A percentile compares a stretch with the other conserved stretches of the same genome.
Evolutionary conservation across 768 basidiomycete species (phyloP).

Genomic region (Dictyophora rubrovolvata): DNA sequence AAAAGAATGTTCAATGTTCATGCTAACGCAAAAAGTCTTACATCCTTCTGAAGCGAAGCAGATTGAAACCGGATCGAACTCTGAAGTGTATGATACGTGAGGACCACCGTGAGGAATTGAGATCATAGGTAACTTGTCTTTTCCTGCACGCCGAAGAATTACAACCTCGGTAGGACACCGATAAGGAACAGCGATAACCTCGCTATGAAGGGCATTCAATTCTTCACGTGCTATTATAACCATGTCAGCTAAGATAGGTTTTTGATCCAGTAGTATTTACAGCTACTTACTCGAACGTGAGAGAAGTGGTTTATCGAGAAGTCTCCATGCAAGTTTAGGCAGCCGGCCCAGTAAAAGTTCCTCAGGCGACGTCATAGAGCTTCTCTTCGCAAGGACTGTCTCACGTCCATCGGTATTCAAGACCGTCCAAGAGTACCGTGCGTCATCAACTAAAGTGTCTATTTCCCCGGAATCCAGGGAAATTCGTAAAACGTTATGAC

Average conservation of each 20-base stretch:
- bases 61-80: slow-evolving; percentile 33
- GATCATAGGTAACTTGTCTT: slow-evolving; percentile 26
- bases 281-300: slow-evolving; percentile 29
- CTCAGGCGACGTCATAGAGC: slow-evolving; percentile 35
- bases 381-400: slow-evolving; percentile 39
- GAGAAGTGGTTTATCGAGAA: slow-evolving; percentile 33
- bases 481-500: slow-evolving; percentile 39
- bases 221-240: slow-evolving; percentile 31
- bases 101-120: slow-evolving; percentile 56
- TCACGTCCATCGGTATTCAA: slow-evolving; percentile 36
- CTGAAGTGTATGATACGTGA: slow-evolving; percentile 37
- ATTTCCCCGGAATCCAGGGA: slow-evolving; percentile 31
- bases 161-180: slow-evolving; percentile 46
- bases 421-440: slow-evolving; percentile 42
- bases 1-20: neutral
- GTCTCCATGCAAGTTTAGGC: slow-evolving; percentile 13
- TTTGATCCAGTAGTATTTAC: neutral
- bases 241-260: neutral
- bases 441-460: slow-evolving; percentile 32
- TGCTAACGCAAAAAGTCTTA: slow-evolving; percentile 22
- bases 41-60: slow-evolving; percentile 53
- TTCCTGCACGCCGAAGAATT: neutral
- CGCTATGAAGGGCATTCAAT: slow-evolving; percentile 30
- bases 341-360: slow-evolving; percentile 41
- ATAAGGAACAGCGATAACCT: slow-evolving; percentile 40